A percentile compares a stretch with the other conserved stretches of the same genome.
These are phyloP conservation scores for Pseudogymnoascus verrucosus DNA, from an alignment of 2,329 filamentous ascomycete species.

Conservation along the genomic window DNA sequence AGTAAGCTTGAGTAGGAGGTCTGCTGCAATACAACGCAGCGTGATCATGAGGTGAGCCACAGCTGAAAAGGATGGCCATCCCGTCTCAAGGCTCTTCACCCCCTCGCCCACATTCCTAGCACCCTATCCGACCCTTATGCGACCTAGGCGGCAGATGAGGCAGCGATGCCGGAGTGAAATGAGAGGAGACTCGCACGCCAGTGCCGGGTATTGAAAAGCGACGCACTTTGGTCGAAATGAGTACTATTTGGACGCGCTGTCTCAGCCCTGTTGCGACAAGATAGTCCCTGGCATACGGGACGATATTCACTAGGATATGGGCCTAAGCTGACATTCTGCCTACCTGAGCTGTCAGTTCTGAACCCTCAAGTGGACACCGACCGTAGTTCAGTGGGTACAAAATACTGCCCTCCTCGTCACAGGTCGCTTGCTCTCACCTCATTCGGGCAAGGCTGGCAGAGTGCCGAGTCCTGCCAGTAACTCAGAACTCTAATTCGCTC, in stretches of 20 bases:
- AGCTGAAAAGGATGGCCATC: neutral
- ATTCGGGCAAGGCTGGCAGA: neutral
- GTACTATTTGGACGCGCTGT: neutral
- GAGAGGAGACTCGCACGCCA: neutral
- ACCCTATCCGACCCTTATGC: neutral
- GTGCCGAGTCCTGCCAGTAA: neutral
- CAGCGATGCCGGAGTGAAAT: neutral
- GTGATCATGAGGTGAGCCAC: neutral
- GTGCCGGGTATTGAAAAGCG: neutral
- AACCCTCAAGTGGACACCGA: neutral
- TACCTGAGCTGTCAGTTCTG: neutral
- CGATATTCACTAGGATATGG: neutral
- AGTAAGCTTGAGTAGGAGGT: neutral
- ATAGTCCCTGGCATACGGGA: neutral
- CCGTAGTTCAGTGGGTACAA: neutral
- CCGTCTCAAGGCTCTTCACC: neutral
- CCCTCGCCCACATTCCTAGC: neutral
- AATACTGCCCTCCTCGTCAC: neutral
- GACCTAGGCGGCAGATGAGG: neutral
- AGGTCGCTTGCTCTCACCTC: neutral
- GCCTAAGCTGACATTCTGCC: neutral
- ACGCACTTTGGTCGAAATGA: neutral
- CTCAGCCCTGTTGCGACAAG: neutral
- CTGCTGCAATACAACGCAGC: neutral
- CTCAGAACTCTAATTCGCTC: slow-evolving; percentile 1